Conservation (phyloP, 495 filamentous ascomycete genomes). For the Polyplosphaeria fusca region DNA sequence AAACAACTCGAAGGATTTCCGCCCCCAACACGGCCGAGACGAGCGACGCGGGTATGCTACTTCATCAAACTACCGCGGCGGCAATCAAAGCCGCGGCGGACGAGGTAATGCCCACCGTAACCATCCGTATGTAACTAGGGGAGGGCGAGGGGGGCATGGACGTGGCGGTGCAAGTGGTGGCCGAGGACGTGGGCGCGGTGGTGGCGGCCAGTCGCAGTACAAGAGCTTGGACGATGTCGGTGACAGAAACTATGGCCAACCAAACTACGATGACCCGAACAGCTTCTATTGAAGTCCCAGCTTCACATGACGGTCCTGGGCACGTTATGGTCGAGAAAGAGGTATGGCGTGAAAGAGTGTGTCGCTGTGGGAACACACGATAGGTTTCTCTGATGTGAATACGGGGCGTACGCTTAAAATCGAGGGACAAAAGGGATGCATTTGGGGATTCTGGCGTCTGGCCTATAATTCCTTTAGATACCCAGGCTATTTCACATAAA, state of each 20-base stretch:
- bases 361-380: too few relatives aligned
- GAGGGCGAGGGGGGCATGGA: slow-evolving; percentile 15
- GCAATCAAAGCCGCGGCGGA: slow-evolving; percentile 21
- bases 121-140: slow-evolving; percentile 15
- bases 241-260: slow-evolving; percentile 18
- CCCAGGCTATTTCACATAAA: too few relatives aligned
- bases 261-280: slow-evolving; percentile 29
- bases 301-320: too few relatives aligned
- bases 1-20: slow-evolving; percentile 41
- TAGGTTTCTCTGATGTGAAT: too few relatives aligned
- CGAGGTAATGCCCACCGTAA: slow-evolving; percentile 5
- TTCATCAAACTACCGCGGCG: slow-evolving; percentile 21
- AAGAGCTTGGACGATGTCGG: slow-evolving; percentile 33
- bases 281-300: slow-evolving; percentile 30
- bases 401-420: too few relatives aligned
- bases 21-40: not conserved
- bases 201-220: slow-evolving; percentile 17
- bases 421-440: too few relatives aligned
- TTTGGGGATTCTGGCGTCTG: too few relatives aligned
- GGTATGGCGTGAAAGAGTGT: too few relatives aligned
- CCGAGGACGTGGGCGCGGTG: slow-evolving; percentile 21
- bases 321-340: too few relatives aligned
- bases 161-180: slow-evolving; percentile 17
- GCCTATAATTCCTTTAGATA: too few relatives aligned
- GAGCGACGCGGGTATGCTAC: slow-evolving; percentile 13